phyloP scores from a whole-genome alignment of 768 basidiomycete genomes.

The Suillus fuscotomentosus region DNA sequence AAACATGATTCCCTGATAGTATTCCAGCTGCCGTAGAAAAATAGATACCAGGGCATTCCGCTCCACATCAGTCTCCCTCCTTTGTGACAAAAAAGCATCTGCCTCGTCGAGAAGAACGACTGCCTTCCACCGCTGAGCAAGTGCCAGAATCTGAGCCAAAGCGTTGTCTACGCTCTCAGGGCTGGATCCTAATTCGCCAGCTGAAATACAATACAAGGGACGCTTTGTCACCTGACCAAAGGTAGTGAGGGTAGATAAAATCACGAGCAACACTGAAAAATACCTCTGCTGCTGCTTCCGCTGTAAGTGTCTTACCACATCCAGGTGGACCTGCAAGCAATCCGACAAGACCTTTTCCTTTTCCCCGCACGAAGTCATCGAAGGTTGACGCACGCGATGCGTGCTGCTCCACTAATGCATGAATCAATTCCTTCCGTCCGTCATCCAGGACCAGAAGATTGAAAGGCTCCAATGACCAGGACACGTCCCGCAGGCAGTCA shows the following conservation, averaged over 20 bases:
- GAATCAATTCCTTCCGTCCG: not conserved
- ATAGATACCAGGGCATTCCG: conserved; percentile 70
- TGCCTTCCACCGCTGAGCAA: conserved; percentile 58
- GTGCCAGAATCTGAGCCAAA: conserved; percentile 36
- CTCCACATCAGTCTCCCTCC: conserved; percentile 39
- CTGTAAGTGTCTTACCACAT: conserved; percentile 54
- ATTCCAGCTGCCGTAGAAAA: conserved; percentile 59
- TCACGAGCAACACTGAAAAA: conserved; percentile 18
- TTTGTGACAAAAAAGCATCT: conserved; percentile 57
- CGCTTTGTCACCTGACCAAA: not conserved
- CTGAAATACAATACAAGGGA: not conserved
- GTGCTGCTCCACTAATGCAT: not conserved
- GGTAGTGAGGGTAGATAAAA: not conserved
- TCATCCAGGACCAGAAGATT: not conserved
- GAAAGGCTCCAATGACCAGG: not conserved
- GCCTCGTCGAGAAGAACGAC: conserved; percentile 56
- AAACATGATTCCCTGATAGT: conserved; percentile 60
- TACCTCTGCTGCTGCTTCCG: conserved; percentile 58
- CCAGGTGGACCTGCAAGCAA: conserved; percentile 28
- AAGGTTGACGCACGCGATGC: not conserved
- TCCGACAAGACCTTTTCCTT: conserved; percentile 11
- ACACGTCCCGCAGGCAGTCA: not conserved
- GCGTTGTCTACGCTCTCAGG: not conserved
- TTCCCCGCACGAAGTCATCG: not conserved
- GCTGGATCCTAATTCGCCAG: not conserved